Evolutionary conservation across 1,284 basidiomycete genomes (phyloP).

Genomic region (Ustilago tritici): DNA sequence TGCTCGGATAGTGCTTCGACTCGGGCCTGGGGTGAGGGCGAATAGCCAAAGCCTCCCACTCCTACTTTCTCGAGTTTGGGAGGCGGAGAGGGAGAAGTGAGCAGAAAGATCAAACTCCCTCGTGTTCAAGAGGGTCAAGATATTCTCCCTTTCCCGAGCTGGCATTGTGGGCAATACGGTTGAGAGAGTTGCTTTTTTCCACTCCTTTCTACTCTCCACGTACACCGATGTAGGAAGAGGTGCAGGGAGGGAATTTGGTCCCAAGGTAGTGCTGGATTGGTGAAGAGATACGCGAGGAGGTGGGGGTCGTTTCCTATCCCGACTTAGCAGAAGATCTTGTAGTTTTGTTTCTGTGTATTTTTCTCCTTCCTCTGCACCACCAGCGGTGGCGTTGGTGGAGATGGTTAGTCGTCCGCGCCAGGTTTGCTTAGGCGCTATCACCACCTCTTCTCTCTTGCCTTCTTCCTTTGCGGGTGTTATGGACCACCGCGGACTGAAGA

Average conservation of each 20-base stretch:
- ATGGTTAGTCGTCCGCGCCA: slow-evolving; percentile 30
- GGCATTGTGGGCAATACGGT: slow-evolving; percentile 31
- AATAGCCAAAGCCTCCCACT: slow-evolving; percentile 46
- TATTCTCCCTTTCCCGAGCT: slow-evolving; percentile 4
- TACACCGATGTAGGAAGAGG: background rate
- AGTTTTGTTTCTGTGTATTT: slow-evolving; percentile 30
- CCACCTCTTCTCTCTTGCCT: background rate
- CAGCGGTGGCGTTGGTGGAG: background rate
- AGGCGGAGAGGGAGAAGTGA: slow-evolving; percentile 19
- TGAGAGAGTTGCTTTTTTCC: slow-evolving; percentile 23
- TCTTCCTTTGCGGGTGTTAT: background rate
- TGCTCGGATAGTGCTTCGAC: slow-evolving; percentile 23
- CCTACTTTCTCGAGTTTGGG: background rate
- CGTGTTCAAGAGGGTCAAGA: slow-evolving; percentile 45
- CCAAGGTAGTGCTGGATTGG: background rate
- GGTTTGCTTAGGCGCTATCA: slow-evolving; percentile 21
- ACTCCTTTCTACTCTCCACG: slow-evolving; percentile 27
- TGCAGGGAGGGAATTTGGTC: background rate
- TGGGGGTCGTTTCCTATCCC: slow-evolving; percentile 11
- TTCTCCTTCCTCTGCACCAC: background rate
- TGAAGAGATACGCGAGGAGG: background rate
- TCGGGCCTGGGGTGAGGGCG: slow-evolving; percentile 47
- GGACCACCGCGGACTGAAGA: slow-evolving; percentile 32
- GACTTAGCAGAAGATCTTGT: slow-evolving; percentile 37
- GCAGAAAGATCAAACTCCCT: slow-evolving; percentile 48